These are phyloP conservation scores for Arachis stenosperma DNA, from an alignment of 306 rosid genomes.

Conservation along the genomic window DNA sequence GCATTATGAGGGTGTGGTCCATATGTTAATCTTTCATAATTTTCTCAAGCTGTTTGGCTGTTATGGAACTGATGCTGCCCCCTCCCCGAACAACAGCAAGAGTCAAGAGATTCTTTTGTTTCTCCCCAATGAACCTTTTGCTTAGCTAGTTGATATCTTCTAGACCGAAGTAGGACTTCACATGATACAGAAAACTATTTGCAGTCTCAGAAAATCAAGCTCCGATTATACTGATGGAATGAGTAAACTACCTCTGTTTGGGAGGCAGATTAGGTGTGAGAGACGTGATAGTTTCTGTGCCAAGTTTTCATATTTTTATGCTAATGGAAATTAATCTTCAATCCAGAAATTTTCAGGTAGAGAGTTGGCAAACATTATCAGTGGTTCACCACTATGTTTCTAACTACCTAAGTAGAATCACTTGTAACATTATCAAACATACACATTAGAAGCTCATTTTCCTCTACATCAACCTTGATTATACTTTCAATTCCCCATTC, in stretches of 20 bases:
- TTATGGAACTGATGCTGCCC: background rate
- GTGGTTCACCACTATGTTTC: background rate
- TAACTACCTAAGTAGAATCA: background rate
- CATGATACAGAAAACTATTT: no score
- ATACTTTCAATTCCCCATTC: slow-evolving; percentile 1
- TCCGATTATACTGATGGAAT: no score
- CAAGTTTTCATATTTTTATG: background rate
- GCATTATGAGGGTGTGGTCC: background rate
- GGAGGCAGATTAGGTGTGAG: no score
- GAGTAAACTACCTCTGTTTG: no score
- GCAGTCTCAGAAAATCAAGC: no score
- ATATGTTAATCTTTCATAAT: background rate
- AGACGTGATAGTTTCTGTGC: background rate
- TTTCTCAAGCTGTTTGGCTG: slow-evolving; percentile 9
- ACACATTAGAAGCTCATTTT: background rate
- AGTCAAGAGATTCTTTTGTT: background rate
- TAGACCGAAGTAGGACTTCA: background rate
- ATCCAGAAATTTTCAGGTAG: background rate
- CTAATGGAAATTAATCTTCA: background rate
- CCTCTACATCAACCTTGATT: background rate
- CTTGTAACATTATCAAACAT: background rate
- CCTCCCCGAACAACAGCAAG: background rate
- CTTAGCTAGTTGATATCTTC: slow-evolving; percentile 9
- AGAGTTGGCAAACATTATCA: background rate
- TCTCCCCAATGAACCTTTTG: slow-evolving; percentile 19